These are phyloP conservation scores for Penicillium lagena DNA, from an alignment of 495 filamentous ascomycete genomes.

Conservation along the genomic window DNA sequence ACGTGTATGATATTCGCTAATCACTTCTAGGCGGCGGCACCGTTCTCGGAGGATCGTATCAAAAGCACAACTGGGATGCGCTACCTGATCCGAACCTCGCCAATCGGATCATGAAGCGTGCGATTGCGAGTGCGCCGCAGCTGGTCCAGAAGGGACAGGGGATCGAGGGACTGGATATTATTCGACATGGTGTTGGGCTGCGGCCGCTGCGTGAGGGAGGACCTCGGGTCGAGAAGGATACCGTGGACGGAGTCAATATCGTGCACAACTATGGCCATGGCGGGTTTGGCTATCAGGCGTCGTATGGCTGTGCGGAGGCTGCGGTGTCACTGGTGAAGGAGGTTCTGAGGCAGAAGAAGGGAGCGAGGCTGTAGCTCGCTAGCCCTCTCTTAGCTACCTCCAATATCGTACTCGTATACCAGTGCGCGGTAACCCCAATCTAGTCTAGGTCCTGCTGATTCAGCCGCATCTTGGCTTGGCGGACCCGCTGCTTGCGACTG, in stretches of 20 bases:
- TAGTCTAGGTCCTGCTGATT: slow-evolving; percentile 10
- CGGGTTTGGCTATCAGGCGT: slow-evolving; percentile 86
- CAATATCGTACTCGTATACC: too few relatives aligned
- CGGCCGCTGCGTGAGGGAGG: slow-evolving; percentile 71
- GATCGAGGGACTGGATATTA: slow-evolving; percentile 71
- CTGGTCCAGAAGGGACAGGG: slow-evolving; percentile 69
- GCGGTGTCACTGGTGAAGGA: slow-evolving; percentile 68
- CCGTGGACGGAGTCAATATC: slow-evolving; percentile 60
- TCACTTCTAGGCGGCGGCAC: slow-evolving; percentile 53
- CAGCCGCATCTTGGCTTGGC: slow-evolving; percentile 25
- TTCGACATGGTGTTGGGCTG: slow-evolving; percentile 84
- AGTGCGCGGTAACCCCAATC: too few relatives aligned
- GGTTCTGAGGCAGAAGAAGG: slow-evolving; percentile 29
- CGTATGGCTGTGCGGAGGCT: slow-evolving; percentile 72
- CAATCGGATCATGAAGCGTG: slow-evolving; percentile 81
- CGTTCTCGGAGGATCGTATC: slow-evolving; percentile 82
- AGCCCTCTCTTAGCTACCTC: too few relatives aligned
- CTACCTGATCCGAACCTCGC: slow-evolving; percentile 77
- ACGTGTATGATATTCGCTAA: neutral
- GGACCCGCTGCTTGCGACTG: slow-evolving; percentile 37
- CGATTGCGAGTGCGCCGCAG: slow-evolving; percentile 62
- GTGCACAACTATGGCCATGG: slow-evolving; percentile 98
- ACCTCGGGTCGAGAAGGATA: slow-evolving; percentile 77
- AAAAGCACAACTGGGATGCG: slow-evolving; percentile 76
- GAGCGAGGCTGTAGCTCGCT: slow-evolving; percentile 27